These are phyloP conservation scores for Karstenula rhodostoma DNA, from an alignment of 2,329 filamentous ascomycete species.

Conservation along the genomic window DNA sequence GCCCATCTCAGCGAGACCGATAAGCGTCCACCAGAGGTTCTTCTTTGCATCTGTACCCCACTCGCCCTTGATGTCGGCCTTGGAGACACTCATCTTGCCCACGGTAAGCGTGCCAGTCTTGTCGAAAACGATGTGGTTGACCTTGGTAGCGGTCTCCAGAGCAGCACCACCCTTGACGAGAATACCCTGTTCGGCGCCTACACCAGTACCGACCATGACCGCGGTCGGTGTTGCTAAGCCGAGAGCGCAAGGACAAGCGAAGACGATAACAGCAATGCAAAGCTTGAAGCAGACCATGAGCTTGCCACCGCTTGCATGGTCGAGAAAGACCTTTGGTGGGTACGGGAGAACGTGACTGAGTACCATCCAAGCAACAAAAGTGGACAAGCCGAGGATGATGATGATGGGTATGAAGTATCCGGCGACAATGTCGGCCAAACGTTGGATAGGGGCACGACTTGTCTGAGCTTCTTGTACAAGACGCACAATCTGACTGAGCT, in stretches of 20 bases:
- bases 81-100: slow-evolving; percentile 92
- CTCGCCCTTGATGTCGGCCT: slow-evolving; percentile 68
- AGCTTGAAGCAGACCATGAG: slow-evolving; percentile 97
- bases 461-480: slow-evolving; percentile 98
- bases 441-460: slow-evolving; percentile 90
- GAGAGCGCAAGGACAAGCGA: slow-evolving; percentile 96
- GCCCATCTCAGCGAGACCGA: slow-evolving; percentile 93
- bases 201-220: slow-evolving; percentile 98
- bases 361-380: slow-evolving; percentile 93
- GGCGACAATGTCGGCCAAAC: slow-evolving; percentile 87
- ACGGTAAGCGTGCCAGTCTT: slow-evolving; percentile 96
- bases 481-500: slow-evolving; percentile 97
- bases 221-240: slow-evolving; percentile 94
- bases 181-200: slow-evolving; percentile 94
- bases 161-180: slow-evolving; percentile 97
- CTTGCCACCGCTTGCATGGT: slow-evolving; percentile 83
- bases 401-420: slow-evolving; percentile 95
- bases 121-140: slow-evolving; percentile 90
- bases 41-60: slow-evolving; percentile 76
- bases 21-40: slow-evolving; percentile 91
- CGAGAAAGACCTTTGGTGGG: slow-evolving; percentile 87
- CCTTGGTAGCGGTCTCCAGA: slow-evolving; percentile 86
- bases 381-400: slow-evolving; percentile 80
- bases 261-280: slow-evolving; percentile 98
- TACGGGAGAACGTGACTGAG: slow-evolving; percentile 84